Evolutionary conservation across 2,329 filamentous ascomycete genomes (phyloP).

Genomic region (Orbilia blumenaviensis): DNA sequence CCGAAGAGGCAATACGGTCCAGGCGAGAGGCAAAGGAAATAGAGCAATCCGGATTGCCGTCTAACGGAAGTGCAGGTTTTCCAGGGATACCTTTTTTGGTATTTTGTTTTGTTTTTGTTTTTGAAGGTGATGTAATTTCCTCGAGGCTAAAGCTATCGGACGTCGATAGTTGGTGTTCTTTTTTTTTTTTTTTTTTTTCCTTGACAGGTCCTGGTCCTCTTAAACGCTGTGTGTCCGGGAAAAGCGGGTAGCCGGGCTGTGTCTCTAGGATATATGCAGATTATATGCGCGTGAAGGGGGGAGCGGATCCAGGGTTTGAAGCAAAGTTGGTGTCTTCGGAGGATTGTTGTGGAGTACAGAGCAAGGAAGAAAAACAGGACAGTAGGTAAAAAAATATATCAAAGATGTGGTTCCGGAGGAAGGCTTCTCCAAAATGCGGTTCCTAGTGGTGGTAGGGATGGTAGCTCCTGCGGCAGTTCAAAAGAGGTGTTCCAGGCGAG

Average conservation of each 20-base stretch:
- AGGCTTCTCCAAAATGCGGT: conserved; percentile 13
- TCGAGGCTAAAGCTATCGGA: not conserved
- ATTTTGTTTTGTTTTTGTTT: conserved; percentile 4
- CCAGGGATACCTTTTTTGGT: not conserved
- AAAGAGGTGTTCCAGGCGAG: conserved; percentile 28
- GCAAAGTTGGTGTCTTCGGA: conserved; percentile 37
- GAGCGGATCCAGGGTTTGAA: conserved; percentile 17
- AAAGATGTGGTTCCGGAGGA: conserved; percentile 15
- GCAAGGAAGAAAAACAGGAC: conserved; percentile 4
- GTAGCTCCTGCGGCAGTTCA: conserved; percentile 28
- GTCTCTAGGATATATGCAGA: conserved; percentile 45
- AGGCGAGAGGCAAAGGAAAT: conserved; percentile 51
- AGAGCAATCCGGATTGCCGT: conserved; percentile 48
- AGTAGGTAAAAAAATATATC: conserved; percentile 10
- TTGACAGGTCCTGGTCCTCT: conserved; percentile 35
- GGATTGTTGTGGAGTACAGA: conserved; percentile 42
- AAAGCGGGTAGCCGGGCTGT: conserved; percentile 51
- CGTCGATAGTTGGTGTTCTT: not conserved
- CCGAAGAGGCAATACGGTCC: conserved; percentile 25
- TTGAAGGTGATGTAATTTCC: not conserved
- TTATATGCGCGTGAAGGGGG: conserved; percentile 39
- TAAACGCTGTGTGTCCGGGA: conserved; percentile 29
- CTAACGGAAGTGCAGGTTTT: conserved; percentile 19
- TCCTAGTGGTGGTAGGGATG: not conserved
- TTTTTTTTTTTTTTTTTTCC: conserved; percentile 6